Base-by-base conservation (phyloP, 441 rosid genomes). In the Populus hybrid region DNA sequence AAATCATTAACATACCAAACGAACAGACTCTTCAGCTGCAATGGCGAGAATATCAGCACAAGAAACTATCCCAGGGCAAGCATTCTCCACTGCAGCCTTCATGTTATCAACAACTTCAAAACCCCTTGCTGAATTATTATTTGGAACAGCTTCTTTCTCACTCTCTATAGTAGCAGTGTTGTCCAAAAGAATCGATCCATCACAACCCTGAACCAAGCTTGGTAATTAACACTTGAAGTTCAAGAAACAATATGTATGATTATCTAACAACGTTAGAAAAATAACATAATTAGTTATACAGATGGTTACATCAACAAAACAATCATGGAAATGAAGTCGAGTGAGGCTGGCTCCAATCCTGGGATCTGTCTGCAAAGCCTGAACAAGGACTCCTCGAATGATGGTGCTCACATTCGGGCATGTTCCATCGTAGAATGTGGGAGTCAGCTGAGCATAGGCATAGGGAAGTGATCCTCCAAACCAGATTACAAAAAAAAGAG, bases 1-100 rank as follows among this genome's bases (percentile, higher is more conserved):
- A 68, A 32, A 68, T 12, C 38, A 32, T 0, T 3, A 9, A 35
- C 8, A 36, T 89, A 92, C 97, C 89, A 87, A 63, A 63, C 73
- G 70, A 28, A 93, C 97, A n/a, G 93, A 73, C 64, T 90, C 88
- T 74, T 90, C 89, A 30, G 94, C 85, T 24, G 97, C 93, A 36
- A 93, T 81, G 16, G 98, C 81, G 30, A 90, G 86, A 18, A 93
- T 90, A 83, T 93, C 95, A 35, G 97, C 92, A 73, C 97, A 93
- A 0, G 97, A 93, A 38, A 92, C 98, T 34, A 87, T 80, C 6
- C 89, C 92, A 2, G 90, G 93, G 53, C 97, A 92, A 0, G 80
- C 79, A 16, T 82, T 85, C 82, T 92, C 95, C 30, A 91, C 84
- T 21, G 78, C 83, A 0, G 87, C 76, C 75, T 92, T 93, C 77